Conservation (phyloP, 306 rosid genomes). For the Casuarina glauca region DNA sequence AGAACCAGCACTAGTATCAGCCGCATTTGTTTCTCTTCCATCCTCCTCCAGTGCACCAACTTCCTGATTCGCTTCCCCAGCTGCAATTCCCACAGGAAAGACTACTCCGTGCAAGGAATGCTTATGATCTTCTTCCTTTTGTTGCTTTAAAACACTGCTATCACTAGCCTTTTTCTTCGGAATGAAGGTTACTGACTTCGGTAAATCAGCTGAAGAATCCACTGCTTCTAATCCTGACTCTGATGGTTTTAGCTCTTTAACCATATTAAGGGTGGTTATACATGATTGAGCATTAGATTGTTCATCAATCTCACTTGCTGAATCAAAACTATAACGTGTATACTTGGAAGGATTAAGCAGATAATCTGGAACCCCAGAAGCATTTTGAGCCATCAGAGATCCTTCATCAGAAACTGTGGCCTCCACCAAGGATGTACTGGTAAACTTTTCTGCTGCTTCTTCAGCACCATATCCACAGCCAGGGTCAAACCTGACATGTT, state of each 20-base stretch:
- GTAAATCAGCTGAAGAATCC: constrained; percentile 18
- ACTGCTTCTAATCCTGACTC: constrained; percentile 16
- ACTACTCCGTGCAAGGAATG: constrained; percentile 17
- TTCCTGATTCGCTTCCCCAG: constrained; percentile 20
- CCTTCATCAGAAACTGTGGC: constrained; percentile 9
- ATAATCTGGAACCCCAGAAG: constrained; percentile 30
- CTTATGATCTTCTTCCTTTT: constrained; percentile 13
- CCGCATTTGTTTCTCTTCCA: constrained; percentile 11
- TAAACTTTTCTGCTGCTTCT: constrained; percentile 4
- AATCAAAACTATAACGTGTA: constrained; percentile 23
- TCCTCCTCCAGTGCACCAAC: constrained; percentile 21
- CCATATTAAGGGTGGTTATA: constrained; percentile 11
- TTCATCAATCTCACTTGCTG: constrained; percentile 21
- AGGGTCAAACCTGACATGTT: constrained; percentile 39
- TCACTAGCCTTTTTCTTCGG: constrained; percentile 22
- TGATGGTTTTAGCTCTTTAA: not conserved
- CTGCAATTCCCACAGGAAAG: constrained; percentile 15
- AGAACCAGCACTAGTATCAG: not conserved
- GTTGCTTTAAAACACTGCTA: constrained; percentile 1
- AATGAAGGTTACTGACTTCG: constrained; percentile 27
- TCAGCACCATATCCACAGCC: not conserved
- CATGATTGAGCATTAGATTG: constrained; percentile 12
- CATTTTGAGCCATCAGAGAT: not conserved
- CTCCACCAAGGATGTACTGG: not conserved
- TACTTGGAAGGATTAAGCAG: constrained; percentile 35